Evolutionary conservation across 148 eudicot species (phyloP).

Genomic region (Pouteria glomerata): DNA sequence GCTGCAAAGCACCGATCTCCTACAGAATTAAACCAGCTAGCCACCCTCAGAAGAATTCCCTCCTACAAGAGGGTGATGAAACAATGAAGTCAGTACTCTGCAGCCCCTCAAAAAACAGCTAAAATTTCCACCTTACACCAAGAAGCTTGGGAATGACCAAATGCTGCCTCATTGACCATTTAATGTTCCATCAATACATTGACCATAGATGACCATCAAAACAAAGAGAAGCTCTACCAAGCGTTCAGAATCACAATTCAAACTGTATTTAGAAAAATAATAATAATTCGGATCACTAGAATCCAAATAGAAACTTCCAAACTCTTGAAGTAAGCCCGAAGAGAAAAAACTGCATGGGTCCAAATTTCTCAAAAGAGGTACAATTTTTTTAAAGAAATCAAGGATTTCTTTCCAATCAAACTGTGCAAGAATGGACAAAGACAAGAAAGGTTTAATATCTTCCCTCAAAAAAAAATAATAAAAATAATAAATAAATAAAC

Average conservation of each 20-base stretch:
- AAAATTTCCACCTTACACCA: background rate
- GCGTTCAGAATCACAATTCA: background rate
- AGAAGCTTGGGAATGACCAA: background rate
- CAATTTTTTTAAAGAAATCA: background rate
- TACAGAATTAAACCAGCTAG: background rate
- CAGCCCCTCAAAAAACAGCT: background rate
- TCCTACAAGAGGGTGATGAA: background rate
- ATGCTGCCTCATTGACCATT: background rate
- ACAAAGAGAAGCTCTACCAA: background rate
- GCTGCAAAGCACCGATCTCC: background rate
- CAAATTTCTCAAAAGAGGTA: too few species aligned
- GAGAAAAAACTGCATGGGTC: background rate
- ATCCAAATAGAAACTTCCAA: background rate
- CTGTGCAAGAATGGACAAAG: background rate
- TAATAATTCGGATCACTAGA: background rate
- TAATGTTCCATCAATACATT: background rate
- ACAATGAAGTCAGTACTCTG: background rate
- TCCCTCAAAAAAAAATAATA: background rate
- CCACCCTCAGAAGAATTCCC: background rate
- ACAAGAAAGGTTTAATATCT: background rate
- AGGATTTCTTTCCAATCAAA: background rate
- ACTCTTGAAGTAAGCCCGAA: background rate
- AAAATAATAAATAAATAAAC: too few species aligned
- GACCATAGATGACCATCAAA: background rate
- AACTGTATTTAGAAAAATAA: background rate